phyloP scores from a whole-genome alignment of 179 eudicot species.

The Silene noctiflora region DNA sequence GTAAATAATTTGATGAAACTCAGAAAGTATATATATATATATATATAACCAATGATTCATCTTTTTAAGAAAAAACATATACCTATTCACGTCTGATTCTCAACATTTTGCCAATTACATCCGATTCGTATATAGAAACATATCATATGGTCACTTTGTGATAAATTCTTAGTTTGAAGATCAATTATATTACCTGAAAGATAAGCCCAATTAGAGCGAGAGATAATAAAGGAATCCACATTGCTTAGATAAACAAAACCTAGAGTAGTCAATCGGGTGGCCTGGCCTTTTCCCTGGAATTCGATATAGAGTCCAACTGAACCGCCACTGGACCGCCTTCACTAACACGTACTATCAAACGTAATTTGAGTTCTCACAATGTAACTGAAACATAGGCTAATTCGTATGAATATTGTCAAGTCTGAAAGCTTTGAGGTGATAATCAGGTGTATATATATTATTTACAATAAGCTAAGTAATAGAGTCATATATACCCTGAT shows the following conservation, averaged over 20 bases:
- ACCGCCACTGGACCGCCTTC: neutral
- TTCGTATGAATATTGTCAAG: conserved; percentile 11
- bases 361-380: neutral
- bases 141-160: neutral
- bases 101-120: neutral
- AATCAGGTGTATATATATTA: conserved; percentile 18
- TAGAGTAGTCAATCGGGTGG: neutral
- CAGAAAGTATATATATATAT: too few species aligned
- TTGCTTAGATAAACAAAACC: neutral
- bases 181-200: neutral
- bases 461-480: conserved; percentile 10
- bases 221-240: neutral
- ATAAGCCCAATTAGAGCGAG: neutral
- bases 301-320: neutral
- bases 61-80: too few species aligned
- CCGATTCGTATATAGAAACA: too few species aligned
- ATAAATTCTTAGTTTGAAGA: neutral
- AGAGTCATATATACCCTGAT: conserved; percentile 16
- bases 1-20: too few species aligned
- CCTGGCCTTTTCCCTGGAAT: neutral
- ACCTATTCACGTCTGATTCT: neutral
- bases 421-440: neutral
- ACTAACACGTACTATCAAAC: neutral
- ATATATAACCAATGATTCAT: too few species aligned
- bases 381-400: neutral